Evolutionary conservation across 2,329 filamentous ascomycete species (phyloP).

Genomic region (Lasiodiplodia gonubiensis): DNA sequence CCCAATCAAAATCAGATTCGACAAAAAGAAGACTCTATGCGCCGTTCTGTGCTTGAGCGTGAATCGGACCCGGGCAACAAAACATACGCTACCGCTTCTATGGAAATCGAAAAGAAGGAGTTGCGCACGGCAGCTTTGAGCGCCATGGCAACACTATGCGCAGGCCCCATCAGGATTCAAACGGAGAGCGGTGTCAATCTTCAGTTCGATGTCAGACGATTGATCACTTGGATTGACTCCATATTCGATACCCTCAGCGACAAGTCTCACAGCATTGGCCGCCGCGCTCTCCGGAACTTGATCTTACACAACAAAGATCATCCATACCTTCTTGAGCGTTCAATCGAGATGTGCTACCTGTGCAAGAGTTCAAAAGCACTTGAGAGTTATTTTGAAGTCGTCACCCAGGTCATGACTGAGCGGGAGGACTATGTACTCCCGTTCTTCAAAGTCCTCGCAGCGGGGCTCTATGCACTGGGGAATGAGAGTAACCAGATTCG

Average conservation of each 20-base stretch:
- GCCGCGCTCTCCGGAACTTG: conserved; percentile 85
- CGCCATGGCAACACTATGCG: conserved; percentile 93
- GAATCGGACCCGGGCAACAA: conserved; percentile 75
- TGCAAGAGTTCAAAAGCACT: conserved; percentile 81
- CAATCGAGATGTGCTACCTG: conserved; percentile 88
- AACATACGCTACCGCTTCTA: conserved; percentile 80
- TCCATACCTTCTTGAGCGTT: conserved; percentile 83
- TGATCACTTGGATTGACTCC: conserved; percentile 93
- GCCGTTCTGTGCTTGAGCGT: conserved; percentile 80
- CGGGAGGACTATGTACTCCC: conserved; percentile 80
- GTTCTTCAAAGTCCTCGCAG: conserved; percentile 88
- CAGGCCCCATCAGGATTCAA: conserved; percentile 78
- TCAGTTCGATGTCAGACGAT: conserved; percentile 88
- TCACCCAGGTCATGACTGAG: conserved; percentile 84
- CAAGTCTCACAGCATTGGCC: conserved; percentile 87
- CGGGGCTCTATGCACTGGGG: conserved; percentile 89
- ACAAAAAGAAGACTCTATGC: conserved; percentile 83
- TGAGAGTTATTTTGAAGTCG: conserved; percentile 94
- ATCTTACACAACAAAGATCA: conserved; percentile 90
- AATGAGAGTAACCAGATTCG: conserved; percentile 89
- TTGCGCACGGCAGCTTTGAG: conserved; percentile 88
- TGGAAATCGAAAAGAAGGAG: conserved; percentile 97
- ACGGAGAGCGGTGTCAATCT: conserved; percentile 87
- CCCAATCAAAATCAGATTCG: conserved; percentile 85
- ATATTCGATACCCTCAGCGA: conserved; percentile 94